Evolutionary conservation across 495 filamentous ascomycete species (phyloP), one percentile per base, ranked within the genome.

Genomic region (Schizothecium vesticola): DNA sequence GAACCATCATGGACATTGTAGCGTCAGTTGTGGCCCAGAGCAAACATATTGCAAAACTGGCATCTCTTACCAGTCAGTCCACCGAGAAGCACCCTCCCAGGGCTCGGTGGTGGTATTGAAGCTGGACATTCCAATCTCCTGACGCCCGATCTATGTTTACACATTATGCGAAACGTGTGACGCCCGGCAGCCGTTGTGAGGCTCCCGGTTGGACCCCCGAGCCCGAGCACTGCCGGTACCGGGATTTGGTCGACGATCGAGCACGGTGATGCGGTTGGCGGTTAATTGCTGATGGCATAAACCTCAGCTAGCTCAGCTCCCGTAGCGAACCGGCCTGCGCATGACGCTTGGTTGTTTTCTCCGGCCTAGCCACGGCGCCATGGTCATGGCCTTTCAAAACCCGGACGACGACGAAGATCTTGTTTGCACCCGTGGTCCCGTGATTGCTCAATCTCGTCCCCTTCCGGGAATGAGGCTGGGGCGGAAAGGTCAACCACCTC

Each of bases 11-110:
- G 79, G 78, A 79, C 69, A 33, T 72, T 68, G 72, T 70, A 76
- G 82, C 77, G 81, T 83, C 80, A 82, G 77, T 80, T 72, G 76
- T 80, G 77, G 77, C 77, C 70, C 75, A 84, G 82, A 84, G 61
- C 12, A 71, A 82, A 73, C 68, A 81, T 69, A 83, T 84, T 83
- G 81, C 81, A 82, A 67, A 73, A 80, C 69, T 51, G 75, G 75
- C 74, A 59, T 77, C 75, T 71, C 33, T 67, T 69, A 62, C 72
- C 73, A 78, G 69, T 78, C 71, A 80, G 75, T 79, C 79, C 80
- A 79, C 73, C 76, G 69, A 76, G 71, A 73, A 65, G 60, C 74
- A 73, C 76, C 77, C 76, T 61, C 69, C 43, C 69, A 60, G 78
- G 81, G 72, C 73, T 80, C 73, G 80, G 71, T 80, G 80, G 80